Evolutionary conservation across 2,329 filamentous ascomycete genomes (phyloP).

Genomic region (Neophaeococcomyces mojaviensis): DNA sequence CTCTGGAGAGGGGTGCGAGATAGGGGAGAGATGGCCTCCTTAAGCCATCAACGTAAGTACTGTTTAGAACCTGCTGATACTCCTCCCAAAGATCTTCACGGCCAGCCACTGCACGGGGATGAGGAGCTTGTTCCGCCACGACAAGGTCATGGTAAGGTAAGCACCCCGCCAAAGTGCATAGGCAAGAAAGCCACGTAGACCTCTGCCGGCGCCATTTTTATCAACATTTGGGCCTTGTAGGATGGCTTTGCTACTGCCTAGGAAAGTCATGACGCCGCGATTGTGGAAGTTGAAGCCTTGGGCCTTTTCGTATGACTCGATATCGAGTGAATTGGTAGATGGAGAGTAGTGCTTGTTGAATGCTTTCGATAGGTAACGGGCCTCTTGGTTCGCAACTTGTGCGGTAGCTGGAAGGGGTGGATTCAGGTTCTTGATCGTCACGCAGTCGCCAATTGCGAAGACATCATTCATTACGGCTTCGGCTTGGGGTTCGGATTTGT

Average conservation of each 20-base stretch:
- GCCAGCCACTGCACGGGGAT: slow-evolving; percentile 36
- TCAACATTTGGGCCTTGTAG: slow-evolving; percentile 40
- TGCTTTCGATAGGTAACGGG: slow-evolving; percentile 48
- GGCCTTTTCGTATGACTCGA: slow-evolving; percentile 11
- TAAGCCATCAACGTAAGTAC: no score
- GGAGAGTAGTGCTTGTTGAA: slow-evolving; percentile 43
- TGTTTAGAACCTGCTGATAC: slow-evolving; percentile 4
- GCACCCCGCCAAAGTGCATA: slow-evolving; percentile 39
- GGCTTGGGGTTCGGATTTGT: slow-evolving; percentile 2
- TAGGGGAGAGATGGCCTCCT: no score
- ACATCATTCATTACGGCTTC: slow-evolving; percentile 44
- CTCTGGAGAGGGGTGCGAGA: no score
- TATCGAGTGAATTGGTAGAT: slow-evolving; percentile 14
- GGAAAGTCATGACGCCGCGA: slow-evolving; percentile 52
- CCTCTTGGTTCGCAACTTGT: slow-evolving; percentile 41
- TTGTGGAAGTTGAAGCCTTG: slow-evolving; percentile 48
- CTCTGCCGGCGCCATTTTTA: slow-evolving; percentile 26
- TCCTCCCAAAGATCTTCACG: slow-evolving; percentile 36
- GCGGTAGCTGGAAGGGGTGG: slow-evolving; percentile 13
- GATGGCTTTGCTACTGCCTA: slow-evolving; percentile 50
- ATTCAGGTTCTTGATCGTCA: slow-evolving; percentile 26
- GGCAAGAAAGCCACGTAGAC: slow-evolving; percentile 34
- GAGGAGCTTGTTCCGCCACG: slow-evolving; percentile 38
- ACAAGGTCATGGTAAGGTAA: slow-evolving; percentile 40
- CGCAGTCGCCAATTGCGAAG: slow-evolving; percentile 51